These are phyloP conservation scores for Candida sanyaensis DNA, from an alignment of 1,139 yeast species.

Conservation along the genomic window DNA sequence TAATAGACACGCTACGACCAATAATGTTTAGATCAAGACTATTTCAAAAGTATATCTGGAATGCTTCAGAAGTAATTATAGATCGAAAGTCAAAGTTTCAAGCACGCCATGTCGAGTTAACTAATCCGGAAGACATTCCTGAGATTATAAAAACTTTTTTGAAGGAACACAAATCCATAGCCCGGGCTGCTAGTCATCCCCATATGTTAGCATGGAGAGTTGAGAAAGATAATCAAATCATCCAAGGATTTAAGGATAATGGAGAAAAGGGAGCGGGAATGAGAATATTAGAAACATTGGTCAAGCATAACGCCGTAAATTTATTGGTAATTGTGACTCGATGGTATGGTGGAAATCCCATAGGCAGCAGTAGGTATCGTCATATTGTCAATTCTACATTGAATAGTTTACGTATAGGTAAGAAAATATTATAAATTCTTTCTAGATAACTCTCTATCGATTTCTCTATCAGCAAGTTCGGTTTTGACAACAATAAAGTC, in stretches of 20 bases:
- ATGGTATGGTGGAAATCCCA: constrained; percentile 73
- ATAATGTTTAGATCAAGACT: background rate
- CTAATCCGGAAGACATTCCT: constrained; percentile 38
- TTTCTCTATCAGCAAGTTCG: constrained; percentile 17
- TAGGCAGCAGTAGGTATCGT: constrained; percentile 66
- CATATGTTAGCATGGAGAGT: constrained; percentile 68
- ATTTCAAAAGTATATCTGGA: constrained; percentile 22
- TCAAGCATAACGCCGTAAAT: constrained; percentile 47
- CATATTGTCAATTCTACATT: constrained; percentile 57
- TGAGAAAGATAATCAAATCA: constrained; percentile 23
- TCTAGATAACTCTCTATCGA: constrained; percentile 16
- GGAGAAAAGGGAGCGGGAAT: constrained; percentile 71
- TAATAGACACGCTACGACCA: background rate
- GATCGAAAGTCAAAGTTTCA: constrained; percentile 64
- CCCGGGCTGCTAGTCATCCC: constrained; percentile 52
- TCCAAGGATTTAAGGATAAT: constrained; percentile 61
- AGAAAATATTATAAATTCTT: constrained; percentile 10
- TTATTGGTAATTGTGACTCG: constrained; percentile 63
- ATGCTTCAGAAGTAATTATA: constrained; percentile 26
- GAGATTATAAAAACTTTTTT: constrained; percentile 37
- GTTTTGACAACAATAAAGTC: constrained; percentile 22
- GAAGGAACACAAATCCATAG: constrained; percentile 36
- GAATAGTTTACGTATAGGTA: constrained; percentile 33
- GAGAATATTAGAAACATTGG: constrained; percentile 49
- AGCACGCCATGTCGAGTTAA: constrained; percentile 50